A percentile compares a stretch with the other conserved stretches of the same genome.
Conservation (phyloP, 371 early-diverging fungal species). For the Circinella umbellata region DNA sequence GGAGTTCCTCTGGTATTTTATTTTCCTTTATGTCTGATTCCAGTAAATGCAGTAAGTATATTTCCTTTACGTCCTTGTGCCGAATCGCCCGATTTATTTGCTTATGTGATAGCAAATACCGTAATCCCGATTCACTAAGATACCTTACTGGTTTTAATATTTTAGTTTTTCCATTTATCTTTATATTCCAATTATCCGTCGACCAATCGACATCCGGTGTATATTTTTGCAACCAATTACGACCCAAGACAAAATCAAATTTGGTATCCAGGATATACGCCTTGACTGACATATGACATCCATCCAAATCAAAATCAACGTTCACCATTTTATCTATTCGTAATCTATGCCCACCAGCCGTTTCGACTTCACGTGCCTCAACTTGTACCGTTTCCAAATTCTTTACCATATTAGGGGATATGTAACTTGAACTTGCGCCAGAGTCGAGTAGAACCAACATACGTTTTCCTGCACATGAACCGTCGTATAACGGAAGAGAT, state of each 20-base stretch:
- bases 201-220: not conserved
- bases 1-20: too few relatives aligned
- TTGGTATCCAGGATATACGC: constrained; percentile 11
- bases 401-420: not conserved
- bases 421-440: constrained; percentile 1
- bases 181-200: not conserved
- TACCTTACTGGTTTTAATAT: not conserved
- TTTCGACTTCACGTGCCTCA: too few relatives aligned
- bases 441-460: not conserved
- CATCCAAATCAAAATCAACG: not conserved
- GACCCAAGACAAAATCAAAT: constrained; percentile 10
- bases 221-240: not conserved
- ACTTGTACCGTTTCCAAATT: not conserved
- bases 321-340: too few relatives aligned
- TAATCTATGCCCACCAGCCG: too few relatives aligned
- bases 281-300: not conserved
- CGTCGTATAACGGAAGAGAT: too few relatives aligned
- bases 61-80: not conserved
- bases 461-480: not conserved
- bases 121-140: not conserved
- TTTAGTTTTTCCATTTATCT: not conserved
- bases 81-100: not conserved
- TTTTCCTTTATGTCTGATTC: too few relatives aligned
- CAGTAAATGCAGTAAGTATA: too few relatives aligned
- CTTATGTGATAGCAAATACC: not conserved